A percentile compares a stretch with the other conserved stretches of the same genome.
Conservation (phyloP, 441 rosid genomes). For the Syzygium syzygioides region DNA sequence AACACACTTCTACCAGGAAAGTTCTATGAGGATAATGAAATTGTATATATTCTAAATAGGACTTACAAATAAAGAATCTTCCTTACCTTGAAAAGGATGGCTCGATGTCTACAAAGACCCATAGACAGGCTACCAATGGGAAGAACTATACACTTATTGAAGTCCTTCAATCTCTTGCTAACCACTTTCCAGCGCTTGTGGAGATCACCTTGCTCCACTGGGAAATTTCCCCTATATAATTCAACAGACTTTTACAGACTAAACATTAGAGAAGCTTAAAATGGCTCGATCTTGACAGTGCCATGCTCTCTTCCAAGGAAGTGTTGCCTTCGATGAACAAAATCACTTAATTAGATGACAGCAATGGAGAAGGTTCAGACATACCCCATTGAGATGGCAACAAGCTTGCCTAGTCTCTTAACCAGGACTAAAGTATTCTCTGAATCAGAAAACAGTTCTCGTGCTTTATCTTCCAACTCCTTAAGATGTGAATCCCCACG, state of each 20-base stretch:
- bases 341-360: background rate
- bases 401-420: constrained; percentile 83
- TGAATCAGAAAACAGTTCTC: constrained; percentile 64
- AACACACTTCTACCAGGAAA: background rate
- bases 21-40: background rate
- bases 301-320: background rate
- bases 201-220: constrained; percentile 77
- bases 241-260: constrained; percentile 11
- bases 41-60: background rate
- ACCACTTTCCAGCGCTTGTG: constrained; percentile 70
- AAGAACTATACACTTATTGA: constrained; percentile 65
- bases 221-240: constrained; percentile 66
- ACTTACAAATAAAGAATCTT: background rate
- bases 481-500: constrained; percentile 67
- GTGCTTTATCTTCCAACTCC: constrained; percentile 87
- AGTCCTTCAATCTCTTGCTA: constrained; percentile 63
- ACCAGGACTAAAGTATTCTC: constrained; percentile 62
- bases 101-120: constrained; percentile 96
- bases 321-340: background rate
- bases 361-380: background rate
- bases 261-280: background rate
- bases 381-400: constrained; percentile 90
- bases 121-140: constrained; percentile 79
- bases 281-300: background rate
- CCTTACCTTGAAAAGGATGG: constrained; percentile 83